Percentiles rank a stretch among this genome's conserved stretches.
phyloP scores from a whole-genome alignment of 225 moss, liverwort and hornwort genomes.

The Anthoceros angustus region DNA sequence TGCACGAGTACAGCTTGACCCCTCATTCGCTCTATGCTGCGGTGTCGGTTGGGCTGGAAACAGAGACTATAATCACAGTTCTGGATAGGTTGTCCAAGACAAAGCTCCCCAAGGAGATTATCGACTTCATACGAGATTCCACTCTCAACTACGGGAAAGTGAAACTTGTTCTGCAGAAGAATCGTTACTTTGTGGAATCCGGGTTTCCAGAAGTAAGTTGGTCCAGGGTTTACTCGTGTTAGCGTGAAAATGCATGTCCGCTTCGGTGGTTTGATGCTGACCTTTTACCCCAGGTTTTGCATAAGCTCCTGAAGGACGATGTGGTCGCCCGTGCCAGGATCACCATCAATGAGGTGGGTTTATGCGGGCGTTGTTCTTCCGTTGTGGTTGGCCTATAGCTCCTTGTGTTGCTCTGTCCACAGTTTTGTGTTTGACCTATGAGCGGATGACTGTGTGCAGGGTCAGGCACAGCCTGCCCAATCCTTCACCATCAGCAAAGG shows the following conservation, averaged over 20 bases:
- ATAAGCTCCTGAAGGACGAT: constrained; percentile 63
- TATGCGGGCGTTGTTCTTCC: no score
- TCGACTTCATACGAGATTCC: constrained; percentile 70
- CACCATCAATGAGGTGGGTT: constrained; percentile 32
- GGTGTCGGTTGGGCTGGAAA: constrained; percentile 90
- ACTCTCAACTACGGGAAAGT: constrained; percentile 90
- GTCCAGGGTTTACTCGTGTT: background rate
- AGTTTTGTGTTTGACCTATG: no score
- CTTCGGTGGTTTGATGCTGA: background rate
- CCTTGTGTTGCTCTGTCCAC: background rate
- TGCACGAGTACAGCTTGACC: constrained; percentile 95
- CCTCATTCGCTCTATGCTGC: constrained; percentile 84
- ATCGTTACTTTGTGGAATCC: constrained; percentile 96
- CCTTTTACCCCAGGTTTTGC: constrained; percentile 40
- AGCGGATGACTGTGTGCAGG: background rate
- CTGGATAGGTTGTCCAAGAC: constrained; percentile 80
- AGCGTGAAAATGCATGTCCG: background rate
- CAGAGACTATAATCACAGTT: constrained; percentile 87
- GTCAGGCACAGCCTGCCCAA: constrained; percentile 27
- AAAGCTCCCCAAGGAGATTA: constrained; percentile 62
- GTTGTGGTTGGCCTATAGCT: no score
- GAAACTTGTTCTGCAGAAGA: constrained; percentile 91
- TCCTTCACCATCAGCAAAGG: constrained; percentile 80
- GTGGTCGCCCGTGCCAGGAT: constrained; percentile 59
- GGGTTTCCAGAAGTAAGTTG: constrained; percentile 61